Evolutionary conservation across 2,329 filamentous ascomycete species (phyloP).

Genomic region (Chaetomiaceae sp.): DNA sequence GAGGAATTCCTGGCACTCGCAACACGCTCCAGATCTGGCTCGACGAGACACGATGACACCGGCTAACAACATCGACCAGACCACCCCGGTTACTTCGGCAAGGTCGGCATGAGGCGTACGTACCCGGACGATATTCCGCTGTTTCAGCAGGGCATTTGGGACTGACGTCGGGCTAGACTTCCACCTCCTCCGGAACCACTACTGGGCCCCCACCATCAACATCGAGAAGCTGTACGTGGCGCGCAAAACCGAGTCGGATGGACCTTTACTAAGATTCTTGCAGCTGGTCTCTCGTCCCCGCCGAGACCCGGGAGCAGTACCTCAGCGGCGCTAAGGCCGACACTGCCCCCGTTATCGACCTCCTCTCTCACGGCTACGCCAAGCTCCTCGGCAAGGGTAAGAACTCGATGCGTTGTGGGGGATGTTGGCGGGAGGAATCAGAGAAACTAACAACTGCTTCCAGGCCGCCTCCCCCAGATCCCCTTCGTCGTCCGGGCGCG

Average conservation of each 20-base stretch:
- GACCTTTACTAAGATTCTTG: slow-evolving; percentile 9
- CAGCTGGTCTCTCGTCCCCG: slow-evolving; percentile 94
- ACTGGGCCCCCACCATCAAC: slow-evolving; percentile 99
- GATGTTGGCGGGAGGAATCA: neutral
- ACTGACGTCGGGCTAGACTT: slow-evolving; percentile 53
- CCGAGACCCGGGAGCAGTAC: slow-evolving; percentile 91
- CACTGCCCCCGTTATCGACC: slow-evolving; percentile 95
- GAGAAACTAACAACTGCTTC: slow-evolving; percentile 8
- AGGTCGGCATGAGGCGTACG: slow-evolving; percentile 73
- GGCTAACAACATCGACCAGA: slow-evolving; percentile 49
- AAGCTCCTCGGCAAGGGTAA: slow-evolving; percentile 93
- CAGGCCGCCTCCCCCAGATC: slow-evolving; percentile 78
- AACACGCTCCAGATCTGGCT: slow-evolving; percentile 8
- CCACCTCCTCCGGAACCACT: slow-evolving; percentile 92
- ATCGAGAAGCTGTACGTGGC: slow-evolving; percentile 76
- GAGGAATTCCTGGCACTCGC: neutral
- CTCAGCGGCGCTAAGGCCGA: slow-evolving; percentile 73
- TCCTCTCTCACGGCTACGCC: slow-evolving; percentile 94
- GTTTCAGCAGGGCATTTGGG: neutral
- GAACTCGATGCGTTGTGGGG: neutral
- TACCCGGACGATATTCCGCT: neutral
- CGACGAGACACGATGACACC: slow-evolving; percentile 70
- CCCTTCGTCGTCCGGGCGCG: slow-evolving; percentile 91
- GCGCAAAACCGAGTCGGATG: slow-evolving; percentile 20
- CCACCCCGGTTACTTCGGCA: slow-evolving; percentile 99